Evolutionary conservation across 208 protist species (phyloP), one percentile per base, ranked within the genome.

Genomic region (Borovskyia barvae): DNA sequence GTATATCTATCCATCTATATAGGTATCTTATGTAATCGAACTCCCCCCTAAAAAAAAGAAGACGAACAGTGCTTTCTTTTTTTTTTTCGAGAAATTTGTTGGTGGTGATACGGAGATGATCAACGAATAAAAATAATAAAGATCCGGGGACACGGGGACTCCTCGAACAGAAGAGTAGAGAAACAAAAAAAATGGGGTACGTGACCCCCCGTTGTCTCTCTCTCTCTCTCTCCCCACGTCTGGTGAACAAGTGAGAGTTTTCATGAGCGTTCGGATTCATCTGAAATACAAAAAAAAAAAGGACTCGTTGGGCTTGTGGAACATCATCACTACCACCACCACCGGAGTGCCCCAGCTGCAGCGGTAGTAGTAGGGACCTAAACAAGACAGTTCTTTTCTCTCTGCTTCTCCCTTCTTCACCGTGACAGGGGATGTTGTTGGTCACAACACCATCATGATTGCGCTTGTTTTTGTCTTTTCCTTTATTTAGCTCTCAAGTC

Each of bases 111-210:
- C 40, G n/a, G 15, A 12, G 5, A 6, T 19, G n/a, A 22, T 8
- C 5, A 6, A 83, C 58, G 17, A 73, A 82, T 37, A 77, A 88
- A 39, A 77, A 85, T 30, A 88, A 87, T 68, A 66, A 45, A 3
- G 48, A 77, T 17, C 76, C 73, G 5, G 77, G 40, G 29, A 12
- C 53, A 77, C 40, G 69, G 62, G 29, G 24, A 36, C 42, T 54
- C 57, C 28, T 43, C 54, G 19, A 81, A 79, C 54, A 66, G 81
- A 51, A 49, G 46, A 17, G 59, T 78, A 26, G 47, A 75, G 22
- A 52, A 66, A 25, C 58, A 70, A 33, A 77, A 75, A 58, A 83
- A 95, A 65, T 95, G 92, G 68, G n/a, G n/a, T n/a, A n/a, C 90
- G 84, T 56, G 88, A 85, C 11, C 33, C 14, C 14, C 33, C 33